These are phyloP conservation scores for Plasmodium vivax DNA, from an alignment of 169 alveolate species.

Conservation along the genomic window DNA sequence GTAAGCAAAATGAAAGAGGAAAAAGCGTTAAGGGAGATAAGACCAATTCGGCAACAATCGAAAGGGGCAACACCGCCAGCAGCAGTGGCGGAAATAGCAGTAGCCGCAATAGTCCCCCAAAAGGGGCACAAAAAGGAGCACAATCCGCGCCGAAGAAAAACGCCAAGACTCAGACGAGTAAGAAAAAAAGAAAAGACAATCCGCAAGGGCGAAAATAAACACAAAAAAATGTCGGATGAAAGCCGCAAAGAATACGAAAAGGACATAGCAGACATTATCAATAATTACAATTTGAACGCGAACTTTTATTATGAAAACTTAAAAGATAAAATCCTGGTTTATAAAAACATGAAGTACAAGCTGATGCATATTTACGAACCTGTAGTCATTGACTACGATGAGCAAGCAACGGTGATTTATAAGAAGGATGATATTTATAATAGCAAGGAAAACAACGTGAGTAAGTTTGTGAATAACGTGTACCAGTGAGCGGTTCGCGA, in stretches of 20 bases:
- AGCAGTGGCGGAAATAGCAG: background rate
- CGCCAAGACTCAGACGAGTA: background rate
- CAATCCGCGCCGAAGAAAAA: background rate
- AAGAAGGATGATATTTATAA: slow-evolving; percentile 70
- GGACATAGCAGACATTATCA: slow-evolving; percentile 35
- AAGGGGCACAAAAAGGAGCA: background rate
- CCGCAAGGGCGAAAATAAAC: background rate
- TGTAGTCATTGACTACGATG: slow-evolving; percentile 63
- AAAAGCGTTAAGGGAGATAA: background rate
- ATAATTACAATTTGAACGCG: slow-evolving; percentile 46
- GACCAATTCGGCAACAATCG: background rate
- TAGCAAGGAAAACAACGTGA: slow-evolving; percentile 55
- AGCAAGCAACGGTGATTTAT: slow-evolving; percentile 74
- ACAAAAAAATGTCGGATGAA: slow-evolving; percentile 1
- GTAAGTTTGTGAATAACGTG: slow-evolving; percentile 70
- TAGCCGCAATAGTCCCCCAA: background rate
- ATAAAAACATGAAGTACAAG: slow-evolving; percentile 44
- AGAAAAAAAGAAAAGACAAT: slow-evolving; percentile 32
- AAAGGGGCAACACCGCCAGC: background rate
- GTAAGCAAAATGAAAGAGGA: background rate
- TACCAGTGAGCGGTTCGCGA: slow-evolving; percentile 7
- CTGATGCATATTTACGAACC: slow-evolving; percentile 52
- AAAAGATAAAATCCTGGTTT: slow-evolving; percentile 55
- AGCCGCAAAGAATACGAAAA: slow-evolving; percentile 51
- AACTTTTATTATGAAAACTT: slow-evolving; percentile 41